These are phyloP conservation scores for Bipolaris cookei DNA, from an alignment of 2,329 filamentous ascomycete genomes.

Conservation along the genomic window DNA sequence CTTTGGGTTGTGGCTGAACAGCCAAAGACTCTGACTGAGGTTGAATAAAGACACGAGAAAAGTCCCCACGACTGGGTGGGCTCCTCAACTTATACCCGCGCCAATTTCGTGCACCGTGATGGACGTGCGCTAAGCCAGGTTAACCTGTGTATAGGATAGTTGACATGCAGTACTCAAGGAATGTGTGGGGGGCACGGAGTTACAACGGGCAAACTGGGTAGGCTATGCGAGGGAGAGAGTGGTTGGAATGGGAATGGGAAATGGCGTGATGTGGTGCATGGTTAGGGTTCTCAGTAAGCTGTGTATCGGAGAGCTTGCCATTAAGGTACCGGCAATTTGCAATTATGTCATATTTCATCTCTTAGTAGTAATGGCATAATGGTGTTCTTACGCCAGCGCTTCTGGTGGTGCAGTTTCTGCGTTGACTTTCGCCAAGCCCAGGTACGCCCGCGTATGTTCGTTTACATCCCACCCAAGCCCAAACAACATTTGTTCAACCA, in stretches of 20 bases:
- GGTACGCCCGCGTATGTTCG: slow-evolving; percentile 10
- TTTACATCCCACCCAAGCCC: slow-evolving; percentile 25
- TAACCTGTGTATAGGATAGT: slow-evolving; percentile 1
- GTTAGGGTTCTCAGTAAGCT: not conserved
- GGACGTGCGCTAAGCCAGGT: slow-evolving; percentile 20
- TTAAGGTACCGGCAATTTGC: no score
- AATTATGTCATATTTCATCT: not conserved
- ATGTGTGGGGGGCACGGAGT: not conserved
- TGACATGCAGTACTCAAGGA: slow-evolving; percentile 16
- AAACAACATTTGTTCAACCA: slow-evolving; percentile 34
- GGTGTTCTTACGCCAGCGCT: not conserved
- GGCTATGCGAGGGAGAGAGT: not conserved
- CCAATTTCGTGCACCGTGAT: slow-evolving; percentile 23
- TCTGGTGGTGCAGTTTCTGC: not conserved
- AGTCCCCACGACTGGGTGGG: slow-evolving; percentile 30
- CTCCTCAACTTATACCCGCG: slow-evolving; percentile 27
- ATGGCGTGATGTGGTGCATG: not conserved
- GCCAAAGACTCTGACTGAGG: slow-evolving; percentile 15
- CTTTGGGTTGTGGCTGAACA: slow-evolving; percentile 12
- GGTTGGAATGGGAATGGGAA: not conserved
- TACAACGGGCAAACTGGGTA: not conserved
- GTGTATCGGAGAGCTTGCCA: not conserved
- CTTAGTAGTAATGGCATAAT: no score
- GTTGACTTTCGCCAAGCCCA: slow-evolving; percentile 15
- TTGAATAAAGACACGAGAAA: slow-evolving; percentile 30